phyloP scores from a whole-genome alignment of 2,329 filamentous ascomycete species.

The Cytospora leucostoma region DNA sequence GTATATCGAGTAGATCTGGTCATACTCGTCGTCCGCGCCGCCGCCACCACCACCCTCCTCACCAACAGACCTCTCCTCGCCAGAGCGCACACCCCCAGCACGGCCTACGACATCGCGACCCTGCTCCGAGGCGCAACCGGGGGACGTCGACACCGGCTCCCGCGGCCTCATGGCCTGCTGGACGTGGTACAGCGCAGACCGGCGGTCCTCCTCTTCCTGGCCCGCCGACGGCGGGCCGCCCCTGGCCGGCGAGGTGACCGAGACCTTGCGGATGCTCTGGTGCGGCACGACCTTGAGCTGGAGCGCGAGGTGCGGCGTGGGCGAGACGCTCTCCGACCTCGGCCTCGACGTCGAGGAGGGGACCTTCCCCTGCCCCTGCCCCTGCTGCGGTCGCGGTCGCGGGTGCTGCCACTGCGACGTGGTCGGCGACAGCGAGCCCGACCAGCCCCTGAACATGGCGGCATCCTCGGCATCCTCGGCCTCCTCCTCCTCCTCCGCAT shows the following conservation, averaged over 20 bases:
- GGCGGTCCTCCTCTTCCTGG: slow-evolving; percentile 1
- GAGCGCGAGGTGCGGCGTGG: slow-evolving; percentile 16
- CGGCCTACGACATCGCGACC: slow-evolving; percentile 8
- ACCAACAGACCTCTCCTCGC: slow-evolving; percentile 6
- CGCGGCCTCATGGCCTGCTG: slow-evolving; percentile 13
- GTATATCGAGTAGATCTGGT: slow-evolving; percentile 24
- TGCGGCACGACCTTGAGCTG: slow-evolving; percentile 22
- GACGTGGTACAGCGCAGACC: slow-evolving; percentile 20
- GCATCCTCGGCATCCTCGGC: slow-evolving; percentile 1
- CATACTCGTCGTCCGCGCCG: slow-evolving; percentile 15
- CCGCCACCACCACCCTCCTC: slow-evolving; percentile 2
- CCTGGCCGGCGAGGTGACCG: slow-evolving; percentile 7
- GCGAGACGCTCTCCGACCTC: slow-evolving; percentile 19
- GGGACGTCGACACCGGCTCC: neutral
- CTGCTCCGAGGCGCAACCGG: neutral
- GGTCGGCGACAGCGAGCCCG: slow-evolving; percentile 2
- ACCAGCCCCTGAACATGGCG: slow-evolving; percentile 11
- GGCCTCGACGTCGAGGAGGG: neutral
- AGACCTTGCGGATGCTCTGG: slow-evolving; percentile 6
- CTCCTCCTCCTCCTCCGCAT: too few relatives aligned
- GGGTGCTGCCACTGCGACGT: neutral
- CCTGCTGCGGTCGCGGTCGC: neutral
- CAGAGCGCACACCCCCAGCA: slow-evolving; percentile 4
- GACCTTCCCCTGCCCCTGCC: neutral
- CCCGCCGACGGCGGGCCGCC: neutral